Conservation (phyloP, 306 rosid genomes). For the Glycyrrhiza uralensis region DNA sequence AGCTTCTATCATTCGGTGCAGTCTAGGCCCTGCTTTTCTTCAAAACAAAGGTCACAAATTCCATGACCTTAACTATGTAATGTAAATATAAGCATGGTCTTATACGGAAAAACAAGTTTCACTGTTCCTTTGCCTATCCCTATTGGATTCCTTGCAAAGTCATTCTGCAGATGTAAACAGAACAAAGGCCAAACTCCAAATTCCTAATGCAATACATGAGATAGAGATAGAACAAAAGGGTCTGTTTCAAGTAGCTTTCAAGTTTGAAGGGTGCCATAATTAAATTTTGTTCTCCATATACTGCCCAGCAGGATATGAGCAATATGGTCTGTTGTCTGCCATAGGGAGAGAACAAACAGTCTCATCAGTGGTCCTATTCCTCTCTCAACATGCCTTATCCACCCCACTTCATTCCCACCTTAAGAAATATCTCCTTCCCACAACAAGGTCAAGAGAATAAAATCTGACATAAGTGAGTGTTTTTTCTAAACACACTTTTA, state of each 20-base stretch:
- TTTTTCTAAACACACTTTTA: not conserved
- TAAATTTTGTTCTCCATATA: slow-evolving; percentile 40
- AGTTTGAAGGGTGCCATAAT: slow-evolving; percentile 27
- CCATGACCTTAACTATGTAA: not conserved
- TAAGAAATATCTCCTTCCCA: slow-evolving; percentile 21
- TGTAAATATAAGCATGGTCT: not conserved
- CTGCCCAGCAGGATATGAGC: not conserved
- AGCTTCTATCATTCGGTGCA: not conserved
- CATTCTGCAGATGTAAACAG: not conserved
- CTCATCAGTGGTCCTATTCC: slow-evolving; percentile 42
- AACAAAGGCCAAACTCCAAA: slow-evolving; percentile 1
- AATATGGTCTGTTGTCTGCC: slow-evolving; percentile 19
- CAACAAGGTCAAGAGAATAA: slow-evolving; percentile 13
- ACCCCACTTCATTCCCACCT: slow-evolving; percentile 27
- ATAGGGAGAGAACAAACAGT: slow-evolving; percentile 42
- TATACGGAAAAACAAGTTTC: slow-evolving; percentile 1
- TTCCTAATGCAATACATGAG: slow-evolving; percentile 2
- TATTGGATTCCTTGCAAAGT: slow-evolving; percentile 27
- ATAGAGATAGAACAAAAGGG: slow-evolving; percentile 18
- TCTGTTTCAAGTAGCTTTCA: slow-evolving; percentile 31
- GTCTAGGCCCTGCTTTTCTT: not conserved
- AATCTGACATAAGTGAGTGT: not conserved
- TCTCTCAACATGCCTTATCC: slow-evolving; percentile 29
- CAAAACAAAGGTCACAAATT: not conserved
- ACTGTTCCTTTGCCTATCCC: not conserved